A percentile compares a stretch with the other conserved stretches of the same genome.
Conservation (phyloP, 805 yeast genomes). For the Ogataea angusta region DNA sequence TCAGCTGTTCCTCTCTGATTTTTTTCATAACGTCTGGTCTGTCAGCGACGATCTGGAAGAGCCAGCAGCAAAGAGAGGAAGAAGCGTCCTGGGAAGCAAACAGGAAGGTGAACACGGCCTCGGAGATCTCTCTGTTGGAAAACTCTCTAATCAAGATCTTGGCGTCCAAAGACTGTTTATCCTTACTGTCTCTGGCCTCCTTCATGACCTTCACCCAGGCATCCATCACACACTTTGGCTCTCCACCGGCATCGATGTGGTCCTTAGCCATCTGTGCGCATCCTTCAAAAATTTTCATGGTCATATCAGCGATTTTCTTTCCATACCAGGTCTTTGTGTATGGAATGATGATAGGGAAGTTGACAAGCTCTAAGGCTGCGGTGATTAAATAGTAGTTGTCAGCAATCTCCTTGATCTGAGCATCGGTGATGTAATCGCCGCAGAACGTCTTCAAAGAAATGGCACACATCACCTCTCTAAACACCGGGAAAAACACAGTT, state of each 20-base stretch:
- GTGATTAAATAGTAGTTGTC: conserved; percentile 91
- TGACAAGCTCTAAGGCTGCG: conserved; percentile 94
- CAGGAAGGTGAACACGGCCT: conserved; percentile 92
- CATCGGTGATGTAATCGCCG: conserved; percentile 91
- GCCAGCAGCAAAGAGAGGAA: conserved; percentile 96
- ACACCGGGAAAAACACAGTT: conserved; percentile 80
- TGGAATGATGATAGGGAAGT: conserved; percentile 95
- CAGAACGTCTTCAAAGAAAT: conserved; percentile 90
- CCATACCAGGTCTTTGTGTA: conserved; percentile 99
- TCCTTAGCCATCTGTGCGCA: conserved; percentile 89
- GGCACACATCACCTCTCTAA: conserved; percentile 96
- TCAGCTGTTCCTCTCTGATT: conserved; percentile 88
- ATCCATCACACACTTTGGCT: conserved; percentile 88
- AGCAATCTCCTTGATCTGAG: conserved; percentile 81
- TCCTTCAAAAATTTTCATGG: conserved; percentile 84
- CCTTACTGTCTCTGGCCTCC: conserved; percentile 50
- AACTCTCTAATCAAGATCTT: conserved; percentile 74
- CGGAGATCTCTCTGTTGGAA: conserved; percentile 87
- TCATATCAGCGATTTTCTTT: conserved; percentile 84
- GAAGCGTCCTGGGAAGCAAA: conserved; percentile 99
- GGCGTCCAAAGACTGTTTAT: conserved; percentile 48
- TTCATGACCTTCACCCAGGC: conserved; percentile 90
- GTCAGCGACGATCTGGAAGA: conserved; percentile 93
- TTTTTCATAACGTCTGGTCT: conserved; percentile 86
- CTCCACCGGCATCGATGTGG: conserved; percentile 72